Base-by-base conservation (phyloP, 2,329 filamentous ascomycete species). In the Colletotrichum sp. region DNA sequence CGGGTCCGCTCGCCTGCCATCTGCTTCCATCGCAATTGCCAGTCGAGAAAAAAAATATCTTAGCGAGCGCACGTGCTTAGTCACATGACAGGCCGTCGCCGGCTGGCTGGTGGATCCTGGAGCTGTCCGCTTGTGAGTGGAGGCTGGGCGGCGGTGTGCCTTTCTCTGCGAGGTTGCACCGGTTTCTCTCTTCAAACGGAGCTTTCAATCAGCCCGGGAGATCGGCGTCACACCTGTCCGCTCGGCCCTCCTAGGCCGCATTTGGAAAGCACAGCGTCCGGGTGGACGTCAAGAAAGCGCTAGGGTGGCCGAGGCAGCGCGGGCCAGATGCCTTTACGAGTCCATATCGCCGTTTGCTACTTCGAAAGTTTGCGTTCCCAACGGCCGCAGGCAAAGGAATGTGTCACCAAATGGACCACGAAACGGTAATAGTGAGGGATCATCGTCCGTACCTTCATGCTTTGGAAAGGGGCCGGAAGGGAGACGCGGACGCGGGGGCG, bases 321-420 rank as follows among this genome's bases (percentile, higher is more conserved):
- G 74, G 74, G 36, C 70, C 59, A 76, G 49, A 74, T 76, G 70
- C 71, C 74, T 64, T 69, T 67, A 64, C 36, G 32, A 69, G 74
- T 65, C 52, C 65, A 52, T 65, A 74, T 76, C 63, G 70, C 70
- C 74, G 74, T 60, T 74, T 60, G 73, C 70, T 69, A 66, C 74
- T 57, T 15, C 44, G 39, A 69, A 59, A 59, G 74, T 74, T 76
- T 69, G 70, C 70, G 64, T 59, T 60, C 59, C 21, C 32, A 26
- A 65, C 59, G 70, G 74, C 64, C 36, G 59, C 64, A 64, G 49
- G 30, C n/a, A 21, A 52, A 65, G 59, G 65, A 59, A 65, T 74
- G 71, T 69, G 70, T 69, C 59, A 65, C 65, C 64, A 72, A 52
- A 72, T 76, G 39, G 69, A 68, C 57, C 57, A 34, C 73, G 65